These are phyloP conservation scores for Veloboletus limbatus DNA, from an alignment of 1,284 basidiomycete species.

Conservation along the genomic window DNA sequence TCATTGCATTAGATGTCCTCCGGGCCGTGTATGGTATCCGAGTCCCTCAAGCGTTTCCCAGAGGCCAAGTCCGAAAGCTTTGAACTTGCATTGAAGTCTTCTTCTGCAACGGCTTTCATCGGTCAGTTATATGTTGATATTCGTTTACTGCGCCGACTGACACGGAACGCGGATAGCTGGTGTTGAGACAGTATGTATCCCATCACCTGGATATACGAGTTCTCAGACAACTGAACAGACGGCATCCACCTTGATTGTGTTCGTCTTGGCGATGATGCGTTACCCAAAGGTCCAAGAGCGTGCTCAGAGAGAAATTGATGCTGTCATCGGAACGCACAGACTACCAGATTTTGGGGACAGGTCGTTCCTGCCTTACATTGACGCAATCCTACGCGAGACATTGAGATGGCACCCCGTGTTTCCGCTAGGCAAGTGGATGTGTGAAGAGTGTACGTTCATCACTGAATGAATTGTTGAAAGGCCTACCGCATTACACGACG, in stretches of 20 bases:
- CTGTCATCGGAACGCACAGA: constrained; percentile 36
- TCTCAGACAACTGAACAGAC: constrained; percentile 20
- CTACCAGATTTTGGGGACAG: constrained; percentile 44
- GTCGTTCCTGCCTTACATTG: constrained; percentile 38
- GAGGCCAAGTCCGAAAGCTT: constrained; percentile 19
- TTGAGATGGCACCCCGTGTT: constrained; percentile 37
- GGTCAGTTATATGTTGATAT: constrained; percentile 16
- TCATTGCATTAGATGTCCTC: constrained; percentile 19
- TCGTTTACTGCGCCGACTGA: constrained; percentile 5
- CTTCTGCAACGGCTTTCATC: constrained; percentile 35
- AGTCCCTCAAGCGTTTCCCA: constrained; percentile 27
- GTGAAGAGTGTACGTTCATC: neutral
- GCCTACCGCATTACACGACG: constrained; percentile 29
- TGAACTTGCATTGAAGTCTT: constrained; percentile 29
- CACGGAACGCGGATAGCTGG: constrained; percentile 20
- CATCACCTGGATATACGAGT: neutral
- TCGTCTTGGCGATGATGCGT: constrained; percentile 39
- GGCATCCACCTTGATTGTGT: constrained; percentile 33
- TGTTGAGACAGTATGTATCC: constrained; percentile 28
- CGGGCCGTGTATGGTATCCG: constrained; percentile 30
- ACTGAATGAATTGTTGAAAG: constrained; percentile 13
- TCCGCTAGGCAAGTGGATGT: constrained; percentile 24
- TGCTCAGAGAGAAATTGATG: constrained; percentile 44
- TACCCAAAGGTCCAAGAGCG: constrained; percentile 38
- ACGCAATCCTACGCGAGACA: constrained; percentile 42